Percentiles rank a stretch among this genome's conserved stretches.
Evolutionary conservation across 2,329 filamentous ascomycete genomes (phyloP).

Genomic region (Septoria linicola): DNA sequence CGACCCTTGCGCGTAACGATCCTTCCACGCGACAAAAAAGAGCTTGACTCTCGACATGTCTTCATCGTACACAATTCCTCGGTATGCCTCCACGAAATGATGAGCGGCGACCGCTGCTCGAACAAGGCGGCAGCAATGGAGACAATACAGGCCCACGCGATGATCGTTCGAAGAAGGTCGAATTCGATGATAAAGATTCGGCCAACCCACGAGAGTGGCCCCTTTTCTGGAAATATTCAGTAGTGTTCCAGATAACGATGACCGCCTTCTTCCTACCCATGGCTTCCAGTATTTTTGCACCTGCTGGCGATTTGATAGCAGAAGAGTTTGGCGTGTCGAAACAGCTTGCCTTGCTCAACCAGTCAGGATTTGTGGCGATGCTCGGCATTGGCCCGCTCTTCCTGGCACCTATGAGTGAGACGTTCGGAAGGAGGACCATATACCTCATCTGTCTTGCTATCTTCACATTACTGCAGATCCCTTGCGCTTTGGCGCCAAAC

Average conservation of each 20-base stretch:
- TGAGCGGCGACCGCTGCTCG: no score
- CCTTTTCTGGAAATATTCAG: slow-evolving; percentile 14
- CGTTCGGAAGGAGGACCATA: slow-evolving; percentile 46
- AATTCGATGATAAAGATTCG: slow-evolving; percentile 18
- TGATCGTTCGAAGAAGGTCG: slow-evolving; percentile 10
- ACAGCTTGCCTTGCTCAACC: slow-evolving; percentile 46
- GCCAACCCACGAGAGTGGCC: slow-evolving; percentile 19
- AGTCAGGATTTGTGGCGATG: slow-evolving; percentile 51
- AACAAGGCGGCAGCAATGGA: no score
- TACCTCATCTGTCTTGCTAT: slow-evolving; percentile 45
- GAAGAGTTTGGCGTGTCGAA: slow-evolving; percentile 43
- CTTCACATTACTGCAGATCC: slow-evolving; percentile 49
- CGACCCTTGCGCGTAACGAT: no score
- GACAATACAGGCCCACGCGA: not conserved
- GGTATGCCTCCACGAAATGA: no score
- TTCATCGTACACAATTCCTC: no score
- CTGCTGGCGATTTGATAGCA: slow-evolving; percentile 38
- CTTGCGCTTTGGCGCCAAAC: slow-evolving; percentile 48
- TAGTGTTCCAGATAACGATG: slow-evolving; percentile 12
- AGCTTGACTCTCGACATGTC: no score
- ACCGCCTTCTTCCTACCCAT: slow-evolving; percentile 22
- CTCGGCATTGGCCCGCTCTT: slow-evolving; percentile 49
- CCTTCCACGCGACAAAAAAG: no score
- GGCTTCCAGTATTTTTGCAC: slow-evolving; percentile 21
- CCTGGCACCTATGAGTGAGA: slow-evolving; percentile 49